These are phyloP conservation scores for Avena eriantha DNA, from an alignment of 176 grass and related monocot species.

Conservation along the genomic window DNA sequence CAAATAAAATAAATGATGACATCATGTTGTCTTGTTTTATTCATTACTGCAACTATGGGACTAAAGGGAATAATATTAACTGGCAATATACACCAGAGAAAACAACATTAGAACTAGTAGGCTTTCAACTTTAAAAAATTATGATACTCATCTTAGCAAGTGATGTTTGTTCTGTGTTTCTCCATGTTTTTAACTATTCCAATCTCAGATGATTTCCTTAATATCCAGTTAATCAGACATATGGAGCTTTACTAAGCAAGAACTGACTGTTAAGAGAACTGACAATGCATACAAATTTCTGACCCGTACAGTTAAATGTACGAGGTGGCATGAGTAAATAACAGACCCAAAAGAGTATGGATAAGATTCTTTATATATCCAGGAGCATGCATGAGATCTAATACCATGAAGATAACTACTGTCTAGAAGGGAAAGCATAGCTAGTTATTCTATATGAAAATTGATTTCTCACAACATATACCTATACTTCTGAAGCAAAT, in stretches of 20 bases:
- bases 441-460: constrained; percentile 1
- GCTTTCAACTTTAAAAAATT: constrained; percentile 4
- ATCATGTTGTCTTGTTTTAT: neutral
- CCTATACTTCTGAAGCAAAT: constrained; percentile 82
- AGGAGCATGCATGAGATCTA: constrained; percentile 19
- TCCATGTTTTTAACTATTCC: neutral
- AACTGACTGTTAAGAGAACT: constrained; percentile 10
- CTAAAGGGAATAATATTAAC: neutral
- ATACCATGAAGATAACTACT: constrained; percentile 27
- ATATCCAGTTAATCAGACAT: constrained; percentile 12
- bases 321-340: neutral
- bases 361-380: constrained; percentile 30
- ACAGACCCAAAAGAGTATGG: neutral
- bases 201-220: neutral
- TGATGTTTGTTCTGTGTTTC: neutral
- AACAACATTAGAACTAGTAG: constrained; percentile 14
- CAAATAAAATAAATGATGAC: constrained; percentile 12
- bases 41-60: neutral
- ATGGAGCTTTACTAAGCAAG: constrained; percentile 18
- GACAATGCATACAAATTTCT: constrained; percentile 17
- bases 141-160: constrained; percentile 1
- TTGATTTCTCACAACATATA: constrained; percentile 38
- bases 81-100: constrained; percentile 16
- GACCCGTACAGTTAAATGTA: neutral
- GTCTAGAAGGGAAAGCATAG: neutral